Evolutionary conservation across 176 grass and related monocot genomes (phyloP), one percentile per base, ranked within the genome.

Genomic region (Bothriochloa decipiens): DNA sequence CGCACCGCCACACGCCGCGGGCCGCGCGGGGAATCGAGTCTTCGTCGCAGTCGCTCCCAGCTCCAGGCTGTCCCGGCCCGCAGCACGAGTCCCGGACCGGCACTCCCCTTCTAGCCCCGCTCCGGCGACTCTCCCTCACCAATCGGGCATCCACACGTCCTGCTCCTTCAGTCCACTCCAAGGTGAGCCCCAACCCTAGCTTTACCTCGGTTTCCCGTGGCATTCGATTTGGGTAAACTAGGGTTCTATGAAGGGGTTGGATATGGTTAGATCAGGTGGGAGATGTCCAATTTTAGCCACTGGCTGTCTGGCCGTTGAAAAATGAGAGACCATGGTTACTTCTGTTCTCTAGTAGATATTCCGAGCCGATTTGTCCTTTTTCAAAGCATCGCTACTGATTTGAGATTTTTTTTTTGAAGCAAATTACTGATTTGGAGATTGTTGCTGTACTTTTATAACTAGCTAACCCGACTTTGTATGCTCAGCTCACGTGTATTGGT

Each of bases 401-500:
- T 50, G 47, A 17, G 14, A 17, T 50, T 17, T 50, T 5, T 50
- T 50, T 50, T 47, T 47, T 14, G 0, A 50, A 15, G 47, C 47
- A 50, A 17, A 17, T 50, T 50, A 50, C 15, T 50, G 47, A 6
- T 50, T 6, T 17, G 47, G 47, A 17, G 14, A 17, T 50, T 13
- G 47, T 49, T 49, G 14, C 17, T 50, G 46, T 50, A 50, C 62
- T 49, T 16, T 36, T 71, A 75, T 55, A 45, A 42, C 18, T 36
- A 27, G 16, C 76, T 81, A 76, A 62, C 6, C 57, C 82, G 3
- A 33, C 29, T 45, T 86, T 52, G 77, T 72, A 65, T 82, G n/a
- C 53, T 61, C 74, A 61, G 8, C 65, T 90, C 4, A 82, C 42
- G 2, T 74, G 8, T 23, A 28, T 75, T 12, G 58, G 58, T 76